phyloP scores from a whole-genome alignment of 2,329 filamentous ascomycete genomes.

The Penicillium corylophilum region DNA sequence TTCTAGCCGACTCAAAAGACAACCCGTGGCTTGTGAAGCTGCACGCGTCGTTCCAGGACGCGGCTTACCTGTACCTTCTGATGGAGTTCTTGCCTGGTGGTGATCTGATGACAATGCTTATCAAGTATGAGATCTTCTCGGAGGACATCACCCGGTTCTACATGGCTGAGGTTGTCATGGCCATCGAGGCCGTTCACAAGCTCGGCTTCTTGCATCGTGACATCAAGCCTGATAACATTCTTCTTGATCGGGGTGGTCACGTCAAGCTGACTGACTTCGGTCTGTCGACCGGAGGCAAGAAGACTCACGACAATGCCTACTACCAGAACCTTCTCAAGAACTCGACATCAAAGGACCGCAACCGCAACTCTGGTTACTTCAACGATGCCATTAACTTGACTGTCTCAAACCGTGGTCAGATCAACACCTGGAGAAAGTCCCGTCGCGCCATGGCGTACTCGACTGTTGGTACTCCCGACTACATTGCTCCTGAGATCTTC shows the following conservation, averaged over 20 bases:
- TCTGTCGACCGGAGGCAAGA: slow-evolving; percentile 95
- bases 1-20: slow-evolving; percentile 91
- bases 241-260: slow-evolving; percentile 90
- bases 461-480: slow-evolving; percentile 95
- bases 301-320: slow-evolving; percentile 96
- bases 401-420: slow-evolving; percentile 94
- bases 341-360: slow-evolving; percentile 66
- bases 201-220: slow-evolving; percentile 98
- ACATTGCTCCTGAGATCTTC: slow-evolving; percentile 98
- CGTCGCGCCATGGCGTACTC: slow-evolving; percentile 96
- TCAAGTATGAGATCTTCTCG: slow-evolving; percentile 99
- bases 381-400: slow-evolving; percentile 94
- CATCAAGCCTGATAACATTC: slow-evolving; percentile 98
- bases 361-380: slow-evolving; percentile 90
- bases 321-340: slow-evolving; percentile 94
- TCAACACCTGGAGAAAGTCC: slow-evolving; percentile 98
- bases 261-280: slow-evolving; percentile 99
- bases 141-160: slow-evolving; percentile 99
- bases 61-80: slow-evolving; percentile 94
- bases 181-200: slow-evolving; percentile 98
- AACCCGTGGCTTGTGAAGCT: slow-evolving; percentile 99
- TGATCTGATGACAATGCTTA: slow-evolving; percentile 99
- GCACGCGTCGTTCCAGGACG: slow-evolving; percentile 96
- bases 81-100: slow-evolving; percentile 99
- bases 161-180: slow-evolving; percentile 95